Conservation (phyloP, 164 flowering plant species). For the Saururus chinensis region DNA sequence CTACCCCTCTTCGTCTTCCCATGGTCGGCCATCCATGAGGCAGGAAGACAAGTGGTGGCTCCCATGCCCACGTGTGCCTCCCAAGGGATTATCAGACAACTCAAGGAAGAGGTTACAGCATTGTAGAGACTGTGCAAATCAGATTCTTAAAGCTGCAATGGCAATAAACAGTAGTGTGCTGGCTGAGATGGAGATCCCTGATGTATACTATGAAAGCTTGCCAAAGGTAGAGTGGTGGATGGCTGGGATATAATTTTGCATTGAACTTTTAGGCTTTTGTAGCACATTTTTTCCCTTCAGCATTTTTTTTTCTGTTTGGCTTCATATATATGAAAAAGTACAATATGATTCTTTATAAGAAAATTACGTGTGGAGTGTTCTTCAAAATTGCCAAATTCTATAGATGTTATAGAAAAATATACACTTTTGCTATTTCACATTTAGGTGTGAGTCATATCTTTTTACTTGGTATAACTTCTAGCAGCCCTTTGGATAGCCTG, state of each 20-base stretch:
- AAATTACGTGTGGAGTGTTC: not conserved
- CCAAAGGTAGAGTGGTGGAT: constrained; percentile 43
- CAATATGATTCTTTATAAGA: not conserved
- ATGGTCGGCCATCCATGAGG: constrained; percentile 34
- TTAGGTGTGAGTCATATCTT: not conserved
- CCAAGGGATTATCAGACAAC: constrained; percentile 46
- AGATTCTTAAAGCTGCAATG: constrained; percentile 69
- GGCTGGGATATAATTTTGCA: not conserved
- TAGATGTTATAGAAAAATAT: too few relatives aligned
- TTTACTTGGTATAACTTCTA: too few relatives aligned
- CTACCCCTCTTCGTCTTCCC: constrained; percentile 17
- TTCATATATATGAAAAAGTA: not conserved
- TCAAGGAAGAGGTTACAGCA: constrained; percentile 55
- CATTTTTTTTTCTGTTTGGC: not conserved
- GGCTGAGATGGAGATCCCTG: constrained; percentile 74
- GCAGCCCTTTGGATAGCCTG: not conserved
- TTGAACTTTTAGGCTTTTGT: not conserved
- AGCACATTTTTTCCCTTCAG: not conserved
- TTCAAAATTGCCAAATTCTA: not conserved
- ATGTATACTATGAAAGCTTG: constrained; percentile 41
- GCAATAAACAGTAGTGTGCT: constrained; percentile 59
- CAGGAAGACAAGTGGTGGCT: constrained; percentile 87
- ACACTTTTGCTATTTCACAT: not conserved
- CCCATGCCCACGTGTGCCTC: constrained; percentile 64
- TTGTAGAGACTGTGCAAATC: constrained; percentile 56